Base-by-base conservation (phyloP, 768 basidiomycete species). In the Amyloporia xantha region DNA sequence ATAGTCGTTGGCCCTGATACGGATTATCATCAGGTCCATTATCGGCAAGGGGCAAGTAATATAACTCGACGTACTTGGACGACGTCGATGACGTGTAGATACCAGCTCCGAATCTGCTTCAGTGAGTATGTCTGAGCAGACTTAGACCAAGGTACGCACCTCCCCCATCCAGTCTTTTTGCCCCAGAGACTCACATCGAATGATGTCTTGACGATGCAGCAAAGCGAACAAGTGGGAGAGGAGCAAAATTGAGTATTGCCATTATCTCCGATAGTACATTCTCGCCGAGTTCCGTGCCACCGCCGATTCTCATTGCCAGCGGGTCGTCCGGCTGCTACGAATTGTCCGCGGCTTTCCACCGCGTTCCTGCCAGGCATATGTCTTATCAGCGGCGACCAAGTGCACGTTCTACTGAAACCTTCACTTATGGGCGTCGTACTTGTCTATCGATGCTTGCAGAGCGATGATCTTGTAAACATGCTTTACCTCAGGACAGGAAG, bases 111-210 rank as follows among this genome's bases (percentile, higher is more conserved):
- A 46, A 46, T 21, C 44, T 33, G 24, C 6, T 10, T 9, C 10
- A 21, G 3, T 44, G 20, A 27, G 20, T 3, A 26, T 28, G 25
- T n/a, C n/a, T n/a, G n/a, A n/a, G n/a, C n/a, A n/a, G n/a, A n/a
- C n/a, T n/a, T n/a, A n/a, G n/a, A n/a, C n/a, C n/a, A n/a, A 5
- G 12, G 4, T 5, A 23, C 40, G 44, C 59, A 77, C 79, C 82
- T 77, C 58, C 84, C 84, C 80, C 82, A 85, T 13, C 80, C 79
- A 3, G 81, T 82, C 69, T 84, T 83, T 67, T 79, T 82, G 10
- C 82, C 82, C 58, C 76, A 82, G 10, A 79, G 68, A 46, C 70
- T 73, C 53, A 86, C 59, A 57, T 83, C 80, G 49, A 76, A 86
- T 4, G 84, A 85, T 0, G 78, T 79, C 42, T 70, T 72, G 45